Percentiles rank a stretch among this genome's conserved stretches.
Evolutionary conservation across 129 eudicot genomes (phyloP).

Genomic region (Calendula officinalis): DNA sequence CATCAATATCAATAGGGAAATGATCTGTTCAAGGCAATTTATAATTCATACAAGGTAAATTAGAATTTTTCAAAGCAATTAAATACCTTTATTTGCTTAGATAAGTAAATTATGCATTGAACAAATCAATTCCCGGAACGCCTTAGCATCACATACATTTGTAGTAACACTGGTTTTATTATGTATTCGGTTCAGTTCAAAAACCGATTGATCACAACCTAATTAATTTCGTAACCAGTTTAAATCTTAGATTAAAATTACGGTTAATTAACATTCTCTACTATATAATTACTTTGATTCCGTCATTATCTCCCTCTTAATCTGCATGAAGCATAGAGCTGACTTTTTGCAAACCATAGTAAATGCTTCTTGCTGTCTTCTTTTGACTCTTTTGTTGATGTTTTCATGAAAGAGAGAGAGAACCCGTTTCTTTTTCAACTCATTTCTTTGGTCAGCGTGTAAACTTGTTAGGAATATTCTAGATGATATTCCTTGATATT

Average conservation of each 20-base stretch:
- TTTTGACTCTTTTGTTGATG: conserved; percentile 41
- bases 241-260: background rate
- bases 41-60: no score
- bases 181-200: background rate
- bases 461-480: no score
- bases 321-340: conserved; percentile 37
- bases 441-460: conserved; percentile 42
- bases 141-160: background rate
- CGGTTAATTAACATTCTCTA: background rate
- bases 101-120: no score
- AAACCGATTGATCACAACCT: background rate
- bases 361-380: conserved; percentile 48
- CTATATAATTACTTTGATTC: background rate
- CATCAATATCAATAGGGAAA: no score
- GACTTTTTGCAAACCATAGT: conserved; percentile 44
- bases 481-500: no score
- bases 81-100: no score
- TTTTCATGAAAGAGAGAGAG: conserved; percentile 34
- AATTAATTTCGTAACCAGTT: background rate
- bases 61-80: no score
- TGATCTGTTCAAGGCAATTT: no score
- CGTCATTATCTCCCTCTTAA: conserved; percentile 24
- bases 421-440: conserved; percentile 27
- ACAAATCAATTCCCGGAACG: no score
- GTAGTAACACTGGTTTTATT: background rate